A percentile compares a stretch with the other conserved stretches of the same genome.
These are phyloP conservation scores for Rhodotorula sp. DNA, from an alignment of 1,284 basidiomycete genomes.

Conservation along the genomic window DNA sequence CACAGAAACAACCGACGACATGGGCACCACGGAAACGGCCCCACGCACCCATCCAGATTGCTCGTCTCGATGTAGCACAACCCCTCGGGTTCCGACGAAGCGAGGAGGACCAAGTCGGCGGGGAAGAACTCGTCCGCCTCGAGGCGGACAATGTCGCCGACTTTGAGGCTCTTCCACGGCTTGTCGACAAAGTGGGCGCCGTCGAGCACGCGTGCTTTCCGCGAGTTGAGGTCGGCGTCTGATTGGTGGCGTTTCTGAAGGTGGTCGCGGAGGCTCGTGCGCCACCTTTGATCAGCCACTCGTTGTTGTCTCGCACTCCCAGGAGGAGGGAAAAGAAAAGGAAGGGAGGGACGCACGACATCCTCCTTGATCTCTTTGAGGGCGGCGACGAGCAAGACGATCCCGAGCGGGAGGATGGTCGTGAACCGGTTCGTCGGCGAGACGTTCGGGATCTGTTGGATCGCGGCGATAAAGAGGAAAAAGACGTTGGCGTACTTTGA, in stretches of 20 bases:
- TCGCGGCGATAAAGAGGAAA: constrained; percentile 97
- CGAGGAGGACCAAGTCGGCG: constrained; percentile 84
- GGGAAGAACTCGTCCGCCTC: constrained; percentile 94
- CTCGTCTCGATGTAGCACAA: constrained; percentile 97
- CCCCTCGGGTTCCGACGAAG: constrained; percentile 92
- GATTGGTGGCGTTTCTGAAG: constrained; percentile 84
- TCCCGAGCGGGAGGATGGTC: constrained; percentile 85
- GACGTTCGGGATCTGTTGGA: constrained; percentile 96
- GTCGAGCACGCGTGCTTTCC: constrained; percentile 71
- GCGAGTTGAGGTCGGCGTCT: constrained; percentile 86
- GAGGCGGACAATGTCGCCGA: constrained; percentile 88
- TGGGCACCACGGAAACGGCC: constrained; percentile 1
- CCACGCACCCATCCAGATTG: constrained; percentile 85
- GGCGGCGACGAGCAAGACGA: constrained; percentile 90
- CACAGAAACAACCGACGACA: constrained; percentile 6
- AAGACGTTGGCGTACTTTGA: constrained; percentile 98
- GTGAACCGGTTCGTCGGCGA: constrained; percentile 96
- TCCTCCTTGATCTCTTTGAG: constrained; percentile 97
- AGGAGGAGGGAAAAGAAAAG: too few species aligned
- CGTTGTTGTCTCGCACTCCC: too few species aligned
- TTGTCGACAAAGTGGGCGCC: constrained; percentile 65
- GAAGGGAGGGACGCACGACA: constrained; percentile 54
- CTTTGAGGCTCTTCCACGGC: constrained; percentile 84
- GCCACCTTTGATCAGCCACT: too few species aligned
- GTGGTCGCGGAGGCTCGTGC: too few species aligned